A percentile compares a stretch with the other conserved stretches of the same genome.
phyloP scores from a whole-genome alignment of 2,329 filamentous ascomycete species.

The Sporothrix globosa region DNA sequence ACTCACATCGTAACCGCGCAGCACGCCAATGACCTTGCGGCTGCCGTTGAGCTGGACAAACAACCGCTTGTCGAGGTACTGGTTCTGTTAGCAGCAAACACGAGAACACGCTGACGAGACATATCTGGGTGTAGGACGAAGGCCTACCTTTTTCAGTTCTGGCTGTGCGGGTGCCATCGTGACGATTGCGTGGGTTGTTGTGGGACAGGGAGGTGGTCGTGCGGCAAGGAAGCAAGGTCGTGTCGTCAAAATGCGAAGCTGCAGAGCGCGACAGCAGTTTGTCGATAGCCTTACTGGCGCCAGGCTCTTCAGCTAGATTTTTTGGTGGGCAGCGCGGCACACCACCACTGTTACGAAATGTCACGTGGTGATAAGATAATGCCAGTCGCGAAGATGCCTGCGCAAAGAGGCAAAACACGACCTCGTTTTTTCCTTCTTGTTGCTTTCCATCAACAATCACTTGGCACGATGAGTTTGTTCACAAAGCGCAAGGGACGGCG shows the following conservation, averaged over 20 bases:
- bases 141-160: slow-evolving; percentile 90
- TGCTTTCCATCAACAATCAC: neutral
- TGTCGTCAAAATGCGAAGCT: slow-evolving; percentile 30
- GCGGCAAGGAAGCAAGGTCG: slow-evolving; percentile 39
- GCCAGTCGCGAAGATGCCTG: slow-evolving; percentile 4
- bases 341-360: neutral
- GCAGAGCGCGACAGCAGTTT: slow-evolving; percentile 11
- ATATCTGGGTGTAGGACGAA: neutral
- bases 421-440: neutral
- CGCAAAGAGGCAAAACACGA: neutral
- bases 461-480: slow-evolving; percentile 57
- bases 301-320: slow-evolving; percentile 15
- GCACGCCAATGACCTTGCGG: slow-evolving; percentile 91
- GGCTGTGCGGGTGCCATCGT: slow-evolving; percentile 98
- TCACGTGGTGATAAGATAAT: slow-evolving; percentile 57
- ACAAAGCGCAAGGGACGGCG: slow-evolving; percentile 73
- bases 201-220: neutral
- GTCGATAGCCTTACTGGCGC: slow-evolving; percentile 17
- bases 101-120: no score
- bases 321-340: slow-evolving; percentile 4
- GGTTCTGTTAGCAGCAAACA: slow-evolving; percentile 27
- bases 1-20: slow-evolving; percentile 93
- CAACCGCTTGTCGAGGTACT: slow-evolving; percentile 99
- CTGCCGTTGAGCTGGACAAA: slow-evolving; percentile 98
- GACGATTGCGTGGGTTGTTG: slow-evolving; percentile 36